These are phyloP conservation scores for Penicillium subrubescens DNA, from an alignment of 495 filamentous ascomycete species.

Conservation along the genomic window DNA sequence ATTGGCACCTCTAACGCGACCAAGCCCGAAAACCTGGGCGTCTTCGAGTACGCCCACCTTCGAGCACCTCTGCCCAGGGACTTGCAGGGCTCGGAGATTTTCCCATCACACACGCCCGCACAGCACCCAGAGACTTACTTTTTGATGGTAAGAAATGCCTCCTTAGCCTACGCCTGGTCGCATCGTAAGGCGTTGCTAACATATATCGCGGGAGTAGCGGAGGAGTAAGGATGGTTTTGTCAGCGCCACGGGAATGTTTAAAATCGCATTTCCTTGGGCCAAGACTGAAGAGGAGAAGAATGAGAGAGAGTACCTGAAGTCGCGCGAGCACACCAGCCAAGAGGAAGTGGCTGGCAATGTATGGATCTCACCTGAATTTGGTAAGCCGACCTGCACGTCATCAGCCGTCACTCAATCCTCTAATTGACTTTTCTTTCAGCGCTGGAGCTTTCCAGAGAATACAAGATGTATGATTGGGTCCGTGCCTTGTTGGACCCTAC, in stretches of 20 bases:
- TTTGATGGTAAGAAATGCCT: slow-evolving; percentile 69
- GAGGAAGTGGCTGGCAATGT: slow-evolving; percentile 97
- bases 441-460: slow-evolving; percentile 80
- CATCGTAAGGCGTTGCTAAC: slow-evolving; percentile 6
- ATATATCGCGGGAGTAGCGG: slow-evolving; percentile 51
- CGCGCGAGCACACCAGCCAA: slow-evolving; percentile 70
- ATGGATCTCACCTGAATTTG: slow-evolving; percentile 85
- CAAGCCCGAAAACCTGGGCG: slow-evolving; percentile 70
- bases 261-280: slow-evolving; percentile 95
- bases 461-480: slow-evolving; percentile 83
- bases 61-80: slow-evolving; percentile 87
- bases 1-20: slow-evolving; percentile 65
- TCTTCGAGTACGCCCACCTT: slow-evolving; percentile 94
- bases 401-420: slow-evolving; percentile 5
- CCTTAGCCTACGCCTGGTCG: background rate
- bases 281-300: slow-evolving; percentile 77
- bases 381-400: slow-evolving; percentile 45
- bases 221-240: slow-evolving; percentile 93
- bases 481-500: slow-evolving; percentile 81
- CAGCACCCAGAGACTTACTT: slow-evolving; percentile 85
- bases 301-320: slow-evolving; percentile 86
- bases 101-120: slow-evolving; percentile 62
- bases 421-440: slow-evolving; percentile 49
- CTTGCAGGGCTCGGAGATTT: slow-evolving; percentile 85
- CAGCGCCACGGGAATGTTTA: slow-evolving; percentile 99